Conservation (phyloP, 148 eudicot species). For the Camellia sinensis region DNA sequence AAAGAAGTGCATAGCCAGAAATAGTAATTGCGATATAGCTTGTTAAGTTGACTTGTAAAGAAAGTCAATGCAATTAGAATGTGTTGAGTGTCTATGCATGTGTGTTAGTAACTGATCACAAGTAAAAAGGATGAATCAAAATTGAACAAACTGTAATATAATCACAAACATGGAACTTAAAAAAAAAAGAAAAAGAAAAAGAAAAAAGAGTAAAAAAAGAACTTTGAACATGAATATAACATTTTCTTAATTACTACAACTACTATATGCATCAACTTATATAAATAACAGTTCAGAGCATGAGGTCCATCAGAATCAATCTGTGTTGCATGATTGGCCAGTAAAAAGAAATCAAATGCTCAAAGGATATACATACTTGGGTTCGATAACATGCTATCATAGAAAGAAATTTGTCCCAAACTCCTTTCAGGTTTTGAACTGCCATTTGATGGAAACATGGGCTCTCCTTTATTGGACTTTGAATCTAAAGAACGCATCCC, state of each 20-base stretch:
- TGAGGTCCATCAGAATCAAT: conserved; percentile 1
- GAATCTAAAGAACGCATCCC: conserved; percentile 46
- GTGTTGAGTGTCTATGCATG: not conserved
- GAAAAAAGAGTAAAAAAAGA: not conserved
- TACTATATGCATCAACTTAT: not conserved
- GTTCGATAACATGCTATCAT: conserved; percentile 55
- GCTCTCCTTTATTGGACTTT: conserved; percentile 48
- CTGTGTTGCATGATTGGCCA: not conserved
- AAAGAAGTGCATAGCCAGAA: no score
- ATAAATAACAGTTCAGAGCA: not conserved
- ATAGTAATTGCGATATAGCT: no score
- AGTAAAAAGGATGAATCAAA: not conserved
- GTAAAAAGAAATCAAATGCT: conserved; percentile 2
- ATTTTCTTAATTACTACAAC: not conserved
- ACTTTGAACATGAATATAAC: not conserved
- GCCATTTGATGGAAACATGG: conserved; percentile 46
- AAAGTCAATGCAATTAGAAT: no score
- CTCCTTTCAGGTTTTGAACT: conserved; percentile 43
- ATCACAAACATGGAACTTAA: not conserved
- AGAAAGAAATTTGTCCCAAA: conserved; percentile 62
- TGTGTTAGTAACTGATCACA: not conserved
- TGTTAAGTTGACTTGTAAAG: no score
- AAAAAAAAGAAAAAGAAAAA: not conserved
- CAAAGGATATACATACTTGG: conserved; percentile 54
- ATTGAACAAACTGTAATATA: not conserved